Evolutionary conservation across 2,329 filamentous ascomycete species (phyloP).

Genomic region (Lasiodiplodia citricola): DNA sequence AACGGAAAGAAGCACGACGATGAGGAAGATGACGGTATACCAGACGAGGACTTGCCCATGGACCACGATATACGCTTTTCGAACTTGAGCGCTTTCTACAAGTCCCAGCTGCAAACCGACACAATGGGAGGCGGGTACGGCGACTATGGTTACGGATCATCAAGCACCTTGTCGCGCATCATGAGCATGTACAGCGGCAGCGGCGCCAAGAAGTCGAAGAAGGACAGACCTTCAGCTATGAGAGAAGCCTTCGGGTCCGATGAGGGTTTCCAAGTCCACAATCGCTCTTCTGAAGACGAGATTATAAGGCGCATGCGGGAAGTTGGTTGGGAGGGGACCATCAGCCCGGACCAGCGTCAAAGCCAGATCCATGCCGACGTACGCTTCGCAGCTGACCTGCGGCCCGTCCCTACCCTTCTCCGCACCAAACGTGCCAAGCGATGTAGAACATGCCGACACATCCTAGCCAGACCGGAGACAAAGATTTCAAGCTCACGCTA

Average conservation of each 20-base stretch:
- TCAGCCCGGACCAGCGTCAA: slow-evolving; percentile 58
- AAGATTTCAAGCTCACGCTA: slow-evolving; percentile 90
- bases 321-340: slow-evolving; percentile 71
- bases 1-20: slow-evolving; percentile 29
- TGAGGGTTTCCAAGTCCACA: slow-evolving; percentile 73
- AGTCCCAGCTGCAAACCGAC: slow-evolving; percentile 68
- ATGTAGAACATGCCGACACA: slow-evolving; percentile 90
- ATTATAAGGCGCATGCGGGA: slow-evolving; percentile 61
- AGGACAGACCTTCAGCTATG: slow-evolving; percentile 74
- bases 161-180: slow-evolving; percentile 81
- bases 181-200: slow-evolving; percentile 82
- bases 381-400: slow-evolving; percentile 74
- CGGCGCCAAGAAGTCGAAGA: slow-evolving; percentile 59
- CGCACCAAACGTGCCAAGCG: slow-evolving; percentile 93
- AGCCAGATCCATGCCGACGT: slow-evolving; percentile 57
- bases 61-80: slow-evolving; percentile 74
- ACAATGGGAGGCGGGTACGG: slow-evolving; percentile 52
- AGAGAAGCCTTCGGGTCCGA: slow-evolving; percentile 73
- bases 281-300: slow-evolving; percentile 64
- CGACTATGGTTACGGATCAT: slow-evolving; percentile 50
- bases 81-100: slow-evolving; percentile 80
- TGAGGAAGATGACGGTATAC: slow-evolving; percentile 30
- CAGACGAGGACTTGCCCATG: slow-evolving; percentile 25
- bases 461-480: slow-evolving; percentile 90
- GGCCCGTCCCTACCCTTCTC: slow-evolving; percentile 81